Evolutionary conservation across 2,329 filamentous ascomycete genomes (phyloP).

Genomic region (Metarhizium sp.): DNA sequence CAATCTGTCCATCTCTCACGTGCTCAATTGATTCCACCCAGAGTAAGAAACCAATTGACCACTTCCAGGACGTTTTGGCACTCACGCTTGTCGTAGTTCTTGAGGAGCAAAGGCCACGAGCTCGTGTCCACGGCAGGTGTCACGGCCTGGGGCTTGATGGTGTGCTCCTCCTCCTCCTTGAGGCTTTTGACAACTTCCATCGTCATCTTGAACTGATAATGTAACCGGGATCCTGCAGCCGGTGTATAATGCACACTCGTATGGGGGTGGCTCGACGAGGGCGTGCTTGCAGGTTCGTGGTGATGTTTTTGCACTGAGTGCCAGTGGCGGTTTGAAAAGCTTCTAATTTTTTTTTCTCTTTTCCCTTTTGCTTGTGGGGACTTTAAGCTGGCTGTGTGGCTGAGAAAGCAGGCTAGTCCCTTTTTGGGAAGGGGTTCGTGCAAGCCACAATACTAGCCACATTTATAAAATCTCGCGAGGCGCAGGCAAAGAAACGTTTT

Average conservation of each 20-base stretch:
- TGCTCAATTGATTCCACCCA: not conserved
- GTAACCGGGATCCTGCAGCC: constrained; percentile 8
- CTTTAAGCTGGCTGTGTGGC: constrained; percentile 9
- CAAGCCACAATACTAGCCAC: constrained; percentile 9
- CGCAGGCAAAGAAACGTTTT: too few species aligned
- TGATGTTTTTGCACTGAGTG: constrained; percentile 9
- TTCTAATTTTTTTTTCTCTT: constrained; percentile 13
- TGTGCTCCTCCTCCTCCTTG: constrained; percentile 58
- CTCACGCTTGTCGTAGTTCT: constrained; percentile 90
- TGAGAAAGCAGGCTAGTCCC: constrained; percentile 3
- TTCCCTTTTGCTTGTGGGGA: constrained; percentile 7
- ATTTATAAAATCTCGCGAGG: not conserved
- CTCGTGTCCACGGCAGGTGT: constrained; percentile 75
- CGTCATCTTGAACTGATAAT: constrained; percentile 24
- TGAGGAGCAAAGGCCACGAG: constrained; percentile 86
- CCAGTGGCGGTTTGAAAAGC: constrained; percentile 8
- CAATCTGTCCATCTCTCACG: not conserved
- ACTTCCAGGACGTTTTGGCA: constrained; percentile 13
- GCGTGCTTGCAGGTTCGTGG: constrained; percentile 9
- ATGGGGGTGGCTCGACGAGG: constrained; percentile 11
- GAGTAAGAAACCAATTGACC: not conserved
- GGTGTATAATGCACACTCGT: constrained; percentile 9
- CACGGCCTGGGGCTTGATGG: constrained; percentile 84
- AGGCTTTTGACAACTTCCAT: constrained; percentile 35
- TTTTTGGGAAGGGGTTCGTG: not conserved